These are phyloP conservation scores for Neocucurbitaria cava DNA, from an alignment of 2,329 filamentous ascomycete genomes.

Conservation along the genomic window DNA sequence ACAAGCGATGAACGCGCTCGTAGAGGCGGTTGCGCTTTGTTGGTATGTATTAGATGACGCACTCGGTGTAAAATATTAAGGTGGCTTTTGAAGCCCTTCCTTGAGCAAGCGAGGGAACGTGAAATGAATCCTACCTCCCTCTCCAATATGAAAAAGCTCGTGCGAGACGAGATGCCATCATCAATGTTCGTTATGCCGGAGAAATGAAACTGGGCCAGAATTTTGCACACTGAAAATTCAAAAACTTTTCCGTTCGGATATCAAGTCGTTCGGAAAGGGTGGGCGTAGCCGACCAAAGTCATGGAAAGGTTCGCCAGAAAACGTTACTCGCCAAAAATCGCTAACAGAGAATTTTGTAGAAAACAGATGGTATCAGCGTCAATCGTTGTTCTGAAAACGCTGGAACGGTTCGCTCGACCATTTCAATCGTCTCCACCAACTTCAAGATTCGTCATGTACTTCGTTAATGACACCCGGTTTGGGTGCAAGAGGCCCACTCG, in stretches of 20 bases:
- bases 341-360: neutral
- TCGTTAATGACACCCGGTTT: constrained; percentile 49
- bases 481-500: constrained; percentile 35
- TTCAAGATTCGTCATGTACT: constrained; percentile 45
- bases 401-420: constrained; percentile 31
- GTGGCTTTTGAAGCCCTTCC: constrained; percentile 2
- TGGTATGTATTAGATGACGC: constrained; percentile 7
- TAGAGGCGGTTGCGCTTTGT: neutral
- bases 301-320: neutral
- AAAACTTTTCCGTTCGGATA: constrained; percentile 18
- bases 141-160: constrained; percentile 1
- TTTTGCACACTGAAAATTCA: constrained; percentile 11
- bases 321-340: neutral
- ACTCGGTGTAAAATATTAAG: constrained; percentile 10
- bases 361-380: constrained; percentile 15
- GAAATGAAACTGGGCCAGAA: constrained; percentile 7
- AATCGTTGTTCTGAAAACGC: constrained; percentile 19
- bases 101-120: neutral
- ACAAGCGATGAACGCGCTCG: neutral
- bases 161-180: constrained; percentile 15
- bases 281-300: neutral
- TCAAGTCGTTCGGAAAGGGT: neutral
- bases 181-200: constrained; percentile 21
- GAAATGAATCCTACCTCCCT: constrained; percentile 4
- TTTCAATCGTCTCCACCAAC: constrained; percentile 7